Conservation (phyloP, 1,139 yeast species). For the Kodamaea alishanica region DNA sequence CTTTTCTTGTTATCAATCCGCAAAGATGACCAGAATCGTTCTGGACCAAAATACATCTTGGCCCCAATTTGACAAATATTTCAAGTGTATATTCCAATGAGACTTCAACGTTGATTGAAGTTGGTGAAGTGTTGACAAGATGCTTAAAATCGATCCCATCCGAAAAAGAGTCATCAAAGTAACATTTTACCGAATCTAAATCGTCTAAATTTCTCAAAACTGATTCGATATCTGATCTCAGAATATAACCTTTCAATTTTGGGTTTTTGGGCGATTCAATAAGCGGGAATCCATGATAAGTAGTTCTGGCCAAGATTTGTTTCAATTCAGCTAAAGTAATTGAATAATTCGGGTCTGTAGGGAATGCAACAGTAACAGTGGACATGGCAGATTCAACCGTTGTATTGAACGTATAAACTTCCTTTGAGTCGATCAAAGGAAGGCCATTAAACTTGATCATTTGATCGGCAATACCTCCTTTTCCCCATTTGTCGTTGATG, state of each 20-base stretch:
- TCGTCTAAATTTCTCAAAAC: slow-evolving; percentile 18
- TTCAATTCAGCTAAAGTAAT: slow-evolving; percentile 36
- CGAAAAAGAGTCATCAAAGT: neutral
- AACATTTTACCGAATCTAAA: neutral
- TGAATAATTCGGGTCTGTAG: slow-evolving; percentile 31
- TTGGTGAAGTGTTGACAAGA: slow-evolving; percentile 57
- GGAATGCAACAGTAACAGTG: slow-evolving; percentile 45
- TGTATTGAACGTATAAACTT: slow-evolving; percentile 53
- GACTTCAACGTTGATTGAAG: slow-evolving; percentile 52
- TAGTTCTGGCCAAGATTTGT: slow-evolving; percentile 33
- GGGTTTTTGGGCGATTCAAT: slow-evolving; percentile 31
- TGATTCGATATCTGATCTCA: slow-evolving; percentile 31
- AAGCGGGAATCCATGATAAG: slow-evolving; percentile 57
- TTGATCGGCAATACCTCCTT: slow-evolving; percentile 90
- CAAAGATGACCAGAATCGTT: slow-evolving; percentile 45
- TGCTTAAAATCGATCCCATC: slow-evolving; percentile 33
- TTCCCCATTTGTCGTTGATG: slow-evolving; percentile 72
- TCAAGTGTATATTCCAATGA: slow-evolving; percentile 64
- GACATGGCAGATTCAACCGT: slow-evolving; percentile 69
- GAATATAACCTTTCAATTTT: slow-evolving; percentile 33
- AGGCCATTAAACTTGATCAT: slow-evolving; percentile 87
- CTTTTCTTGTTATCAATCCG: slow-evolving; percentile 68
- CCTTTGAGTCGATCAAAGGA: slow-evolving; percentile 78
- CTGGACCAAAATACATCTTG: slow-evolving; percentile 67
- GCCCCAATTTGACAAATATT: slow-evolving; percentile 76